Conservation (phyloP, 257 asterid genomes). For the Galeopsis tetrahit region DNA sequence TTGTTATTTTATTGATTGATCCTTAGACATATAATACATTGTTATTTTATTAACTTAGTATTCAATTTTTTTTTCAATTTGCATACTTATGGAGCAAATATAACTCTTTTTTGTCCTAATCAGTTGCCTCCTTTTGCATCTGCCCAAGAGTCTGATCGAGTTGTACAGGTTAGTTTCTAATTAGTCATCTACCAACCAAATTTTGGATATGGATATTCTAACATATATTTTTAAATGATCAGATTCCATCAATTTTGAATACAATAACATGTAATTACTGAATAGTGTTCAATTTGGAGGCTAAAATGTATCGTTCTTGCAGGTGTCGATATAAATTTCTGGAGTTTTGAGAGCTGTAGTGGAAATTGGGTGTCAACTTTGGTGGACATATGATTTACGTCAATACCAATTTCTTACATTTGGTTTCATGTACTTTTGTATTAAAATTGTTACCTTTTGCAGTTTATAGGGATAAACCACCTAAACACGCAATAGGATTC, state of each 20-base stretch:
- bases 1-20: too few species aligned
- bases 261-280: not conserved
- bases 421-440: constrained; percentile 6
- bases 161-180: constrained; percentile 75
- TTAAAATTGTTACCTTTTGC: constrained; percentile 25
- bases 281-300: not conserved
- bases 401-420: constrained; percentile 6
- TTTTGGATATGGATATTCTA: not conserved
- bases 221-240: not conserved
- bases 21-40: too few species aligned
- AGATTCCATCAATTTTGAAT: not conserved
- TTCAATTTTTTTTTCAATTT: too few species aligned
- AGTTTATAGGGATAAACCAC: constrained; percentile 79
- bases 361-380: constrained; percentile 86
- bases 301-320: constrained; percentile 37
- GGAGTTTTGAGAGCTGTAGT: constrained; percentile 88
- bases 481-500: constrained; percentile 84
- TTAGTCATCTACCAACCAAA: not conserved
- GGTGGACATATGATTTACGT: constrained; percentile 48
- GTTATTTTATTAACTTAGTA: too few species aligned
- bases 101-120: constrained; percentile 82
- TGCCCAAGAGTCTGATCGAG: constrained; percentile 92
- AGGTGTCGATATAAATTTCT: constrained; percentile 86
- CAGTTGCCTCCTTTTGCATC: constrained; percentile 97
- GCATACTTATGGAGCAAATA: constrained; percentile 67